Base-by-base conservation (phyloP, 495 filamentous ascomycete species). In the Podospora conica region DNA sequence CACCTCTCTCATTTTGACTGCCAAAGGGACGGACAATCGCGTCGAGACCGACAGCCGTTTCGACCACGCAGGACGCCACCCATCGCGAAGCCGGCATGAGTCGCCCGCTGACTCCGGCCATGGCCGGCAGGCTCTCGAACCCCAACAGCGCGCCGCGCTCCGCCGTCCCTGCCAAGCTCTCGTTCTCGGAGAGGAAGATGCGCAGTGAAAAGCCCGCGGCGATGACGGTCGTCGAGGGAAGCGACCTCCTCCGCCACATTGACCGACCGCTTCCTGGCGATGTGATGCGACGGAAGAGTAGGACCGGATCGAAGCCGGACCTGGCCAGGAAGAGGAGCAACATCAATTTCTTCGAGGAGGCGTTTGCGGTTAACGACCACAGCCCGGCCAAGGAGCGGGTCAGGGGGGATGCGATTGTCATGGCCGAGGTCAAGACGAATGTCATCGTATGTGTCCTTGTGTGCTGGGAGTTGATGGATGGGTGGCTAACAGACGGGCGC, bases 391-490 rank as follows among this genome's bases (percentile, higher is more conserved):
- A 80, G 64, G 85, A 90, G 55, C 81, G 85, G 28, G 77, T 91
- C 22, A 74, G 76, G 18, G 85, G 84, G 66, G 85, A 93, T 66
- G 87, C 91, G 20, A 80, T 90, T 61, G 84, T 97, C 62, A 82
- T 91, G 63, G 90, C 88, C 40, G 92, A 97, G 73, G 75, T 98
- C 29, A 88, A 86, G 71, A 91, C 91, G n/a, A 97, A 95, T 73
- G 85, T 87, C 40, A 90, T 88, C 73, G 92, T 93, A 81, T 23
- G 63, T 63, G 15, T 48, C 6, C 12, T 0, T 55, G 4, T 53
- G 9, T 53, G 9, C 1, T 29, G 9, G 24, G 0, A 2, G n/a
- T 22, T 2, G 11, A 1, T 20, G 22, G 6, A 2, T n/a, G 3
- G 18, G 22, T 22, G 12, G 25, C 25, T 55, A 15, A 63, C 63